Conservation (phyloP, 164 flowering plant species). For the Protea cynaroides region DNA sequence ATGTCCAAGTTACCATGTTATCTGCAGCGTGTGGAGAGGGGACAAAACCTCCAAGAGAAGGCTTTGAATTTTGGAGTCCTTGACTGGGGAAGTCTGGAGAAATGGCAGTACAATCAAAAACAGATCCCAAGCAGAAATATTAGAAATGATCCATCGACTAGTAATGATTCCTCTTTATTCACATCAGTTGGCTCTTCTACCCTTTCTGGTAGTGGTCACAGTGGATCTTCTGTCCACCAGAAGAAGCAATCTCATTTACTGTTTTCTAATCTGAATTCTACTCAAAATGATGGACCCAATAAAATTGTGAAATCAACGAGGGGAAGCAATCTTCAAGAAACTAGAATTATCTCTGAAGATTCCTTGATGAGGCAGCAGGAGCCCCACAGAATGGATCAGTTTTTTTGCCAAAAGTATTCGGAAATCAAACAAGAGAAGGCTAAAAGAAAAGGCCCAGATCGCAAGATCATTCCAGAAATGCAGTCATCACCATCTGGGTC, state of each 20-base stretch:
- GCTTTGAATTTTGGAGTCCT: conserved; percentile 83
- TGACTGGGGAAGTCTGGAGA: conserved; percentile 74
- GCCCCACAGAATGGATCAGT: conserved; percentile 5
- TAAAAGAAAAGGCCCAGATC: conserved; percentile 12
- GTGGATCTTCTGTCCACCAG: conserved; percentile 12
- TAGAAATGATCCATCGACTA: conserved; percentile 10
- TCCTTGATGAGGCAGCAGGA: conserved; percentile 14
- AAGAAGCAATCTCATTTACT: conserved; percentile 16
- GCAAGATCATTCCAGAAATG: conserved; percentile 18
- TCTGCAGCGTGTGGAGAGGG: conserved; percentile 49
- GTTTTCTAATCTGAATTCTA: conserved; percentile 11
- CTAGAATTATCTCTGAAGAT: conserved; percentile 12
- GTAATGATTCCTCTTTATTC: conserved; percentile 15
- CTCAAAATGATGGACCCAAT: conserved; percentile 17
- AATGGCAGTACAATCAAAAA: conserved; percentile 51
- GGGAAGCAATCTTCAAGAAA: conserved; percentile 18
- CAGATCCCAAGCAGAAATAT: conserved; percentile 9
- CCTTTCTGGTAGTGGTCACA: conserved; percentile 10
- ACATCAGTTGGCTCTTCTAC: conserved; percentile 18
- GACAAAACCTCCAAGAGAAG: conserved; percentile 44
- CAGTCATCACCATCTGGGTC: conserved; percentile 3
- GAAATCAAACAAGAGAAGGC: conserved; percentile 9
- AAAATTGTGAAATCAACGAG: conserved; percentile 15
- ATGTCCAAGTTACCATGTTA: conserved; percentile 82
- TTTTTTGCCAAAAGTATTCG: conserved; percentile 14